Evolutionary conservation across 2,329 filamentous ascomycete species (phyloP).

Genomic region (Magnaporthiopsis rhizophila): DNA sequence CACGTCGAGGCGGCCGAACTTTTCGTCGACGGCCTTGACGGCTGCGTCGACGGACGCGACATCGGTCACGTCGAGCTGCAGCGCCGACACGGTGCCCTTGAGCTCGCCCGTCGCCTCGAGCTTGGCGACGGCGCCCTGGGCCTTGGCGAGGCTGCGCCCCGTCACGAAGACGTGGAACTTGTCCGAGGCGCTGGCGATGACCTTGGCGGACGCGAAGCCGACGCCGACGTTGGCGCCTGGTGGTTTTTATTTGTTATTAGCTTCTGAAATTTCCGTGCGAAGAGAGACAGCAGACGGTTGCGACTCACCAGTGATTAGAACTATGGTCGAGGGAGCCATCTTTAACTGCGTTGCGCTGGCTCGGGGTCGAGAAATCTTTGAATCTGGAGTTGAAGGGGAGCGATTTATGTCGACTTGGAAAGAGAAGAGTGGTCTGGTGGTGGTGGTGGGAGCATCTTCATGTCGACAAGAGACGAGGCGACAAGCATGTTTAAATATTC

Average conservation of each 20-base stretch:
- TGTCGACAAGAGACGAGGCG: no score
- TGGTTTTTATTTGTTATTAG: constrained; percentile 9
- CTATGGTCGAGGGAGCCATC: constrained; percentile 3
- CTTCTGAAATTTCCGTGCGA: background rate
- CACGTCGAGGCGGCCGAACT: constrained; percentile 25
- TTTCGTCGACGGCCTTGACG: constrained; percentile 18
- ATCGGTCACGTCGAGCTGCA: constrained; percentile 33
- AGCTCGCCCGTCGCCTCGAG: constrained; percentile 13
- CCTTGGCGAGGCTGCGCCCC: constrained; percentile 26
- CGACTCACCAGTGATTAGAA: constrained; percentile 4
- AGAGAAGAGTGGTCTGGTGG: no score
- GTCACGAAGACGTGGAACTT: constrained; percentile 32
- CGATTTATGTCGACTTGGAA: no score
- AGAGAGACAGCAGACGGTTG: background rate
- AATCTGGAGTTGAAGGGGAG: background rate
- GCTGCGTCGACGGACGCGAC: constrained; percentile 31
- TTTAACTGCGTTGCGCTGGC: background rate
- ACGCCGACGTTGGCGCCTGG: constrained; percentile 34
- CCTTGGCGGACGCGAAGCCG: constrained; percentile 31
- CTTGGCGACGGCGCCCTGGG: constrained; percentile 24
- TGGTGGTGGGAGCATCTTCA: no score
- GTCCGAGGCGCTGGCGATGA: constrained; percentile 25
- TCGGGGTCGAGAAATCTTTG: background rate
- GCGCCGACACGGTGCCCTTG: constrained; percentile 22
- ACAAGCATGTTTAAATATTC: no score